phyloP scores from a whole-genome alignment of 202 grass and related monocot species.

The Setaria viridis region DNA sequence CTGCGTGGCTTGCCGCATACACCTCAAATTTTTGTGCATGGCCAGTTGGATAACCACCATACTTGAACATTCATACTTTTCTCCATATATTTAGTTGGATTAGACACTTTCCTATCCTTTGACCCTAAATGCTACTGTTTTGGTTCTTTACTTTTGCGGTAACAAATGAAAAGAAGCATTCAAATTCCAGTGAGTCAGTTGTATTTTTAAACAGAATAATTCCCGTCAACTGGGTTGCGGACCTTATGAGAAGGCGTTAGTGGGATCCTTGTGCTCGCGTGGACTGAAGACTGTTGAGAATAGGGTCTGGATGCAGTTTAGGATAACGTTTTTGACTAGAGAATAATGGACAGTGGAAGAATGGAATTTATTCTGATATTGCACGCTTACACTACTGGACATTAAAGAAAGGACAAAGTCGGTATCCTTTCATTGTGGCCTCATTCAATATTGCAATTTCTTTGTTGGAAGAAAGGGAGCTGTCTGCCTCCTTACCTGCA shows the following conservation, averaged over 20 bases:
- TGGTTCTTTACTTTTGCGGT: slow-evolving; percentile 21
- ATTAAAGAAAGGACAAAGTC: slow-evolving; percentile 32
- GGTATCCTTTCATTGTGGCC: slow-evolving; percentile 31
- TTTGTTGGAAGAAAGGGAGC: slow-evolving; percentile 44
- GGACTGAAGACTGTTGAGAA: slow-evolving; percentile 31
- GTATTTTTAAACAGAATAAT: slow-evolving; percentile 30
- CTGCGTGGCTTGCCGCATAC: slow-evolving; percentile 7
- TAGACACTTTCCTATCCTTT: slow-evolving; percentile 12
- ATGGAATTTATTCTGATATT: slow-evolving; percentile 40
- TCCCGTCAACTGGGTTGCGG: slow-evolving; percentile 31
- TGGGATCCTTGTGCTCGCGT: slow-evolving; percentile 38
- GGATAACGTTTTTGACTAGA: slow-evolving; percentile 44
- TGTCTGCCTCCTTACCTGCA: slow-evolving; percentile 59
- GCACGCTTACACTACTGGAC: slow-evolving; percentile 46
- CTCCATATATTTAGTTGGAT: slow-evolving; percentile 24
- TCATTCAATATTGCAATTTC: slow-evolving; percentile 43
- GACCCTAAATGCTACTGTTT: slow-evolving; percentile 18
- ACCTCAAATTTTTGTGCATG: slow-evolving; percentile 11
- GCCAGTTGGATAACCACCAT: slow-evolving; percentile 36
- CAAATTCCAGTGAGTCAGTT: neutral
- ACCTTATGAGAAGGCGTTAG: slow-evolving; percentile 29
- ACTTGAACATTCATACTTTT: slow-evolving; percentile 18
- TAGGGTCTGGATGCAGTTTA: slow-evolving; percentile 27
- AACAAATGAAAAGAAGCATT: slow-evolving; percentile 40
- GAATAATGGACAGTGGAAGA: slow-evolving; percentile 41